A percentile compares a stretch with the other conserved stretches of the same genome.
Conservation (phyloP, 2,329 filamentous ascomycete species). For the Fusarium verticillioides region DNA sequence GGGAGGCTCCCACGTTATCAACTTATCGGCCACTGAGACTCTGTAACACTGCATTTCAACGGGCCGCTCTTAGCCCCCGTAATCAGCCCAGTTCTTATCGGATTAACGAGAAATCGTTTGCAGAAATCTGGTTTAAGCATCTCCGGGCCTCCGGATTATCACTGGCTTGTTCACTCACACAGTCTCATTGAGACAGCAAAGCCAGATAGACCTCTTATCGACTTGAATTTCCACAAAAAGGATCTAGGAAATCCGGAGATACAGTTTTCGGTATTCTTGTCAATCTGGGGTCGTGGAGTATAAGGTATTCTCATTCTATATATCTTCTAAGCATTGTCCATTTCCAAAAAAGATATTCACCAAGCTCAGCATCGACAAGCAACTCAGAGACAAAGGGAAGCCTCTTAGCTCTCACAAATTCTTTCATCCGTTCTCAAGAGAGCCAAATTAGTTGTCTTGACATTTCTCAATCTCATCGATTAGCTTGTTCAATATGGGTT, state of each 20-base stretch:
- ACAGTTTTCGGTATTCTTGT: conserved; percentile 13
- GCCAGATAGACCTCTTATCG: conserved; percentile 32
- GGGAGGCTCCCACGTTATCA: conserved; percentile 1
- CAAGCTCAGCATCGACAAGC: conserved; percentile 30
- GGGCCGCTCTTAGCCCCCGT: conserved; percentile 32
- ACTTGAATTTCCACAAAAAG: conserved; percentile 28
- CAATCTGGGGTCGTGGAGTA: conserved; percentile 1
- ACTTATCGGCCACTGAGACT: conserved; percentile 22
- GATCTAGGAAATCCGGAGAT: conserved; percentile 43
- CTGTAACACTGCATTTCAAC: conserved; percentile 22
- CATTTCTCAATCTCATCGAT: background rate
- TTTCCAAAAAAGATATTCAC: conserved; percentile 9
- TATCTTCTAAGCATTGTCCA: conserved; percentile 28
- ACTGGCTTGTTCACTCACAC: conserved; percentile 18
- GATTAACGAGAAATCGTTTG: conserved; percentile 29
- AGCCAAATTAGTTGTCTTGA: background rate
- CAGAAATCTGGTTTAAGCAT: conserved; percentile 31
- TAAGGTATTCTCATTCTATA: conserved; percentile 30
- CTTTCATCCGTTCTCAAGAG: background rate
- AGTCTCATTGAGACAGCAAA: conserved; percentile 24
- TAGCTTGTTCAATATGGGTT: conserved; percentile 42
- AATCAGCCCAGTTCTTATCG: conserved; percentile 37
- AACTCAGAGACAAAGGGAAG: conserved; percentile 12
- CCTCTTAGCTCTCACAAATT: background rate
- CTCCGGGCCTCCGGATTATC: conserved; percentile 41